These are phyloP conservation scores for Gnaphalium uliginosum DNA, from an alignment of 129 eudicot species.

Conservation along the genomic window DNA sequence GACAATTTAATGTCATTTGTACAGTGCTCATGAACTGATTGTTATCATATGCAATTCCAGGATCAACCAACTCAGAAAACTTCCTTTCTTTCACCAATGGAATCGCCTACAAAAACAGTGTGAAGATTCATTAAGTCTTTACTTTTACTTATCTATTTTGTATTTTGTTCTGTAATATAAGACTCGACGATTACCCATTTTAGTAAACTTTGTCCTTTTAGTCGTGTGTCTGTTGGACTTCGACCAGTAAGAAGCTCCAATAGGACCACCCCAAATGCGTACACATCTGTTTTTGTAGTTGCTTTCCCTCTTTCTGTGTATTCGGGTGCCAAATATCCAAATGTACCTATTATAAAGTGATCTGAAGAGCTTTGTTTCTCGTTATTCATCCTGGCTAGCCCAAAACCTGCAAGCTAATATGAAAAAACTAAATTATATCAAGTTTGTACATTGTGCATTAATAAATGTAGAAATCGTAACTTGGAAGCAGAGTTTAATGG, in stretches of 20 bases:
- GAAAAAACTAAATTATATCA: not conserved
- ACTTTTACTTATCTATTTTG: too few species aligned
- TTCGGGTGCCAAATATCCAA: slow-evolving; percentile 50
- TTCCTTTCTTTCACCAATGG: slow-evolving; percentile 32
- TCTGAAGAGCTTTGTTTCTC: slow-evolving; percentile 22
- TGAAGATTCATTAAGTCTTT: too few species aligned
- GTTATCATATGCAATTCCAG: slow-evolving; percentile 26
- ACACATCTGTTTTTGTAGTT: slow-evolving; percentile 45
- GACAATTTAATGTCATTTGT: slow-evolving; percentile 39
- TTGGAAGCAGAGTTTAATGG: not conserved
- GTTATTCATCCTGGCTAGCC: slow-evolving; percentile 34
- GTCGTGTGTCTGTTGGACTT: slow-evolving; percentile 34
- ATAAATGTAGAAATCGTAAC: not conserved
- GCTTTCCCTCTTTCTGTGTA: slow-evolving; percentile 41
- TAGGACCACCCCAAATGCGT: slow-evolving; percentile 40
- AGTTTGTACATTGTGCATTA: not conserved
- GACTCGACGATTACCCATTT: slow-evolving; percentile 34
- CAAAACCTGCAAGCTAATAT: slow-evolving; percentile 45
- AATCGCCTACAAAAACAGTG: slow-evolving; percentile 26
- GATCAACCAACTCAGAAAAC: slow-evolving; percentile 39
- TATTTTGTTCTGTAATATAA: not conserved
- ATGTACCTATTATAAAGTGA: slow-evolving; percentile 35
- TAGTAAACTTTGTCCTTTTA: slow-evolving; percentile 37
- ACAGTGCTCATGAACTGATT: slow-evolving; percentile 21
- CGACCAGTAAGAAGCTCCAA: slow-evolving; percentile 41